phyloP scores from a whole-genome alignment of 768 basidiomycete species.

The Tephrocybe sp. region DNA sequence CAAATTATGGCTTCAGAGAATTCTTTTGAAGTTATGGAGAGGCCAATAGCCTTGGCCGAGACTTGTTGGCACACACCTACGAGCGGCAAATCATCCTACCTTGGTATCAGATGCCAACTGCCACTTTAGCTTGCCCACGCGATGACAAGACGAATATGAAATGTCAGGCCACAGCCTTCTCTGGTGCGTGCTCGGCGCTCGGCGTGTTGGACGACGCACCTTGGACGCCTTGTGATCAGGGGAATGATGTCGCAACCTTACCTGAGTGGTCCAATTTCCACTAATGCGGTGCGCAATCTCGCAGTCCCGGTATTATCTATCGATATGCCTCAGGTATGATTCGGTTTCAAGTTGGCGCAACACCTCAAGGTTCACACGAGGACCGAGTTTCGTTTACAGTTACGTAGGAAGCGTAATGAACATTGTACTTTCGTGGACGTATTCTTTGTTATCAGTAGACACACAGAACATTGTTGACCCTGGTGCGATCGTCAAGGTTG shows the following conservation, averaged over 20 bases:
- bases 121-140: background rate
- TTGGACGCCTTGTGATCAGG: background rate
- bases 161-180: background rate
- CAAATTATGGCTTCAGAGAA: slow-evolving; percentile 4
- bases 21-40: slow-evolving; percentile 8
- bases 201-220: too few relatives aligned
- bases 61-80: too few relatives aligned
- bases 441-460: background rate
- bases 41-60: background rate
- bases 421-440: background rate
- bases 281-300: background rate
- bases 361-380: slow-evolving; percentile 13
- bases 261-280: background rate
- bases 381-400: background rate
- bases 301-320: background rate
- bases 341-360: slow-evolving; percentile 2
- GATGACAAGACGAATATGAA: background rate
- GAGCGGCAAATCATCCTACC: too few relatives aligned
- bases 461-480: too few relatives aligned
- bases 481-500: background rate
- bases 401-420: background rate
- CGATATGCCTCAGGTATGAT: background rate
- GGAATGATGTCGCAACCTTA: too few relatives aligned
- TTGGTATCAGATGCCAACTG: too few relatives aligned
- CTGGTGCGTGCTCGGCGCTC: too few relatives aligned